Evolutionary conservation across 2,329 filamentous ascomycete species (phyloP), one percentile per base, ranked within the genome.

Genomic region (Aureobasidium pullulans): DNA sequence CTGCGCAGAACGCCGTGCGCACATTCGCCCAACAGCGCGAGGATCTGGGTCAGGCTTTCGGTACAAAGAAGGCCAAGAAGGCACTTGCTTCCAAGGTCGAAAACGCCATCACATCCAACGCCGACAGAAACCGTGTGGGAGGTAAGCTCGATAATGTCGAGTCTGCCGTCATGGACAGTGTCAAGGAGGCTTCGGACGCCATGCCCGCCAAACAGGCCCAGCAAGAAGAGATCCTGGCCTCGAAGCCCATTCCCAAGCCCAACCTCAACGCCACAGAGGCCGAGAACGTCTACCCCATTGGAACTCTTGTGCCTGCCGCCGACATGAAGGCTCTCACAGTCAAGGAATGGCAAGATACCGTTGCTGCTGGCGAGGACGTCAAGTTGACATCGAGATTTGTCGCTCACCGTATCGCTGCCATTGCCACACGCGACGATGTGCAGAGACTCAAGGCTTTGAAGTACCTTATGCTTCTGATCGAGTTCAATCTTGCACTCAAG

Each of bases 41-140:
- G 66, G 83, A 86, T 2, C 83, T 95, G 11, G 88, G 88, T 42
- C 81, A 88, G 66, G 84, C 87, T 34, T 95, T 95, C 68, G 90
- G 90, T 71, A 93, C 89, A 29, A 91, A 89, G 77, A 93, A 92
- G 74, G 87, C 89, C 23, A 88, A 86, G 78, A 93, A 92, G 75
- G 87, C 84, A 1, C 84, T 94, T 65, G 79, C 81, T 31, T 82
- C 85, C 59, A 79, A 82, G 63, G 84, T 84, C 2, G 80, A 88
- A 66, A 91, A 92, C 68, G 87, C 87, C 16, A 90, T 93, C 65
- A 75, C 68, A 37, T 62, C 64, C 32, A 61, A 57, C 42, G 66
- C 70, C 71, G 67, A 74, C 68, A 71, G 77, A n/a, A 73, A 75
- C 37, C 73, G 78, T 29, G 73, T 74, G 36, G 57, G 44, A 4